Evolutionary conservation across 1,139 yeast genomes (phyloP).

Genomic region (Nakaseomyces glabratus): DNA sequence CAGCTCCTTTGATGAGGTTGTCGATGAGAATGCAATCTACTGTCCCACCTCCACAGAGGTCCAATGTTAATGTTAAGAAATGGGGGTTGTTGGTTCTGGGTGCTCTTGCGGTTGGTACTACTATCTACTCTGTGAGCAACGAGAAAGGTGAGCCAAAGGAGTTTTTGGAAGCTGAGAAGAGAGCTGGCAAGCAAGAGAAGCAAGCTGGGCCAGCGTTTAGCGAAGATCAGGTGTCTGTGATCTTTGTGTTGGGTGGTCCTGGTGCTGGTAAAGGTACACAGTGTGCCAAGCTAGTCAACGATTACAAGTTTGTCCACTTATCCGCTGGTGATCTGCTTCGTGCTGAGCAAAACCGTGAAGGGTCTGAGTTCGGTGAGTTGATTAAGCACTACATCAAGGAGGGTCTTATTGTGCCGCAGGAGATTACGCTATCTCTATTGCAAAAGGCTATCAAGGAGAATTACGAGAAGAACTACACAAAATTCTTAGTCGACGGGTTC

Average conservation of each 20-base stretch:
- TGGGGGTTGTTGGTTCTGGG: slow-evolving; percentile 27
- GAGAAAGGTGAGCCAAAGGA: slow-evolving; percentile 41
- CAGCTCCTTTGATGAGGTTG: no score
- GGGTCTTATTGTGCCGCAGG: slow-evolving; percentile 92
- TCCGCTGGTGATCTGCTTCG: slow-evolving; percentile 93
- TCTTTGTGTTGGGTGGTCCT: slow-evolving; percentile 76
- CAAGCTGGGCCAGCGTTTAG: slow-evolving; percentile 52
- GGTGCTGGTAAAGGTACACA: slow-evolving; percentile 98
- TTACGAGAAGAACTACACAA: slow-evolving; percentile 41
- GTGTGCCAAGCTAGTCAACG: slow-evolving; percentile 72
- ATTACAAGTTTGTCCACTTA: slow-evolving; percentile 75
- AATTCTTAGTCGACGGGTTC: slow-evolving; percentile 87
- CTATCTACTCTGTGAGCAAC: slow-evolving; percentile 38
- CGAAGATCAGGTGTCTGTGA: slow-evolving; percentile 59
- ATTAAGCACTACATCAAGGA: slow-evolving; percentile 78
- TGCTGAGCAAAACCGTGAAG: slow-evolving; percentile 79
- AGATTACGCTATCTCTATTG: slow-evolving; percentile 77
- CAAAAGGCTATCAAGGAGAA: slow-evolving; percentile 66
- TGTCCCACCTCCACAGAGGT: no score
- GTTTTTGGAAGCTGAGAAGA: slow-evolving; percentile 27
- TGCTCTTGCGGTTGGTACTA: slow-evolving; percentile 37
- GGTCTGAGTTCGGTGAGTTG: slow-evolving; percentile 76
- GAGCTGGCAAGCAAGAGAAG: slow-evolving; percentile 15
- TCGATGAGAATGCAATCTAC: no score
- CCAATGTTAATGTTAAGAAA: slow-evolving; percentile 7